A percentile compares a stretch with the other conserved stretches of the same genome.
These are phyloP conservation scores for Malassezia furfur DNA, from an alignment of 1,284 basidiomycete species.

Conservation along the genomic window DNA sequence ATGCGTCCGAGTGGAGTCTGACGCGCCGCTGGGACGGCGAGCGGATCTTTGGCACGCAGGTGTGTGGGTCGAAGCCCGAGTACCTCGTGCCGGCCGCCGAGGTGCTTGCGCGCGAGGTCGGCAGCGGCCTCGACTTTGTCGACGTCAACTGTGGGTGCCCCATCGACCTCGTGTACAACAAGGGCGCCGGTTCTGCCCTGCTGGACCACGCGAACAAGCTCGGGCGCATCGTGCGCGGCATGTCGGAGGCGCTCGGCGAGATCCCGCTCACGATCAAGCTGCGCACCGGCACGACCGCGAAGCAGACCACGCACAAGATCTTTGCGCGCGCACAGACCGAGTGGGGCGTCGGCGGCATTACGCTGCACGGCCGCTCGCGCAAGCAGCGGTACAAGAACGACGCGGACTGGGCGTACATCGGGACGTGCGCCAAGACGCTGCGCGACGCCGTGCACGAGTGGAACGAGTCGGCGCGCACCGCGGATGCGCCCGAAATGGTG, in stretches of 20 bases:
- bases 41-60: constrained; percentile 78
- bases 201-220: constrained; percentile 73
- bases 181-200: constrained; percentile 80
- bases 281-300: constrained; percentile 63
- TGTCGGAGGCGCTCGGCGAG: constrained; percentile 81
- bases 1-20: constrained; percentile 41
- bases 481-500: constrained; percentile 52
- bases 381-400: constrained; percentile 47
- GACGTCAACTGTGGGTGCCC: constrained; percentile 96
- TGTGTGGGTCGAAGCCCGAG: constrained; percentile 52
- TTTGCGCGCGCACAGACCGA: constrained; percentile 72
- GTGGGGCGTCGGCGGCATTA: constrained; percentile 69
- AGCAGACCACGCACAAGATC: constrained; percentile 63
- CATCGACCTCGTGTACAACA: constrained; percentile 88
- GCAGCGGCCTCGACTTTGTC: constrained; percentile 68
- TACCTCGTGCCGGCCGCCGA: constrained; percentile 75
- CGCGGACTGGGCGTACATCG: constrained; percentile 53
- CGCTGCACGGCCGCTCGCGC: constrained; percentile 67
- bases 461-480: constrained; percentile 31
- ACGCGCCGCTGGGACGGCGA: constrained; percentile 65
- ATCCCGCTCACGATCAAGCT: constrained; percentile 93
- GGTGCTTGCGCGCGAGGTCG: constrained; percentile 60
- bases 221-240: constrained; percentile 76
- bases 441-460: constrained; percentile 53
- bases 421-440: constrained; percentile 72